Evolutionary conservation across 2,329 filamentous ascomycete genomes (phyloP).

Genomic region (Calonectria pseudoturangicola): DNA sequence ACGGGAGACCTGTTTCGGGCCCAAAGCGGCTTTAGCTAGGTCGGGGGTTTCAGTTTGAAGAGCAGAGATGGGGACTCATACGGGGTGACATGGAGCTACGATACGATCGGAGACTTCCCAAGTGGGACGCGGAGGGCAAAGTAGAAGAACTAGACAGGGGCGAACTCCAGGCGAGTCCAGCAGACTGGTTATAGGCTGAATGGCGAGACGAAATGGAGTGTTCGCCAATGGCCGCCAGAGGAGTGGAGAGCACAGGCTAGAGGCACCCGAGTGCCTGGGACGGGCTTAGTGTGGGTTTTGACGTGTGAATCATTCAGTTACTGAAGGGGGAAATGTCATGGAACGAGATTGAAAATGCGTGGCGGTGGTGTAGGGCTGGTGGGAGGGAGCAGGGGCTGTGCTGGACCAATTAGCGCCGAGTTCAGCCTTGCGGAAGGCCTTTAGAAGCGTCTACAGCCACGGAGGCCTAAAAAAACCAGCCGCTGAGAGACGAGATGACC

Average conservation of each 20-base stretch:
- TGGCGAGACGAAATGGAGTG: not conserved
- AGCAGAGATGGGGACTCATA: not conserved
- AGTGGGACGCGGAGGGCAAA: slow-evolving; percentile 10
- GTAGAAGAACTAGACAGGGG: slow-evolving; percentile 22
- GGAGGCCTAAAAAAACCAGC: not conserved
- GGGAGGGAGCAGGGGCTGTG: slow-evolving; percentile 17
- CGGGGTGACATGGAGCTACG: slow-evolving; percentile 6
- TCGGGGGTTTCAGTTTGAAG: not conserved
- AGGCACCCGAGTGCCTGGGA: not conserved
- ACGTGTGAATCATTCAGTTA: too few species aligned
- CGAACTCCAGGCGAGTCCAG: not conserved
- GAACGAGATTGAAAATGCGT: too few species aligned
- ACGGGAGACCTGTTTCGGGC: not conserved
- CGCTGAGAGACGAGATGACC: too few species aligned
- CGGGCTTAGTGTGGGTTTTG: not conserved
- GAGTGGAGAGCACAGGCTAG: not conserved
- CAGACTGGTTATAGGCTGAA: not conserved
- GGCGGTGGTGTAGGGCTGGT: slow-evolving; percentile 1
- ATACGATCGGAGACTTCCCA: slow-evolving; percentile 21
- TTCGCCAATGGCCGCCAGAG: slow-evolving; percentile 17
- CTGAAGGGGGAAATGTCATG: too few species aligned
- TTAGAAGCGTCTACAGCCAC: not conserved
- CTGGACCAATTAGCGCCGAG: not conserved
- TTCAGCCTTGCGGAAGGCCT: not conserved
- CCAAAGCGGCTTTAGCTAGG: not conserved